Base-by-base conservation (phyloP, 371 early-diverging fungal genomes). In the Apophysomyces elegans region DNA sequence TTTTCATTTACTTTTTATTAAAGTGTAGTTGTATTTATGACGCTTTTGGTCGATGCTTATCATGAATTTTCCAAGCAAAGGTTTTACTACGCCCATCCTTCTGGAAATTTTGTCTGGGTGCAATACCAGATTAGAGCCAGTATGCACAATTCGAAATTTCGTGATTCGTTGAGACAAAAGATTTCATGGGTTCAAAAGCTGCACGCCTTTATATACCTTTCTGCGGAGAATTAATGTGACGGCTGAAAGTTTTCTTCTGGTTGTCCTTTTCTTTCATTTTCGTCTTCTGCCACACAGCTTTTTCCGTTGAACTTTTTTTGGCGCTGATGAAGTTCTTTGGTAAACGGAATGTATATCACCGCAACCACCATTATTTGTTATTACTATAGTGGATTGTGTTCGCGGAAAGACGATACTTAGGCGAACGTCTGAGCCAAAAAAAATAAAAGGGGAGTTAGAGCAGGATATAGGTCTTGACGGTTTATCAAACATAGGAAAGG, bases 401-500 rank as follows among this genome's bases (percentile, higher is more conserved):
- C 46, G 46, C 16, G 46, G 46, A 13, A 45, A 45, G 46, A 45
- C 46, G 46, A 45, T 45, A 45, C 46, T 45, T 45, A 45, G 46
- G 46, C 46, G 46, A 45, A 45, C 16, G 46, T 45, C 46, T 45
- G 46, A 45, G 46, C 46, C 46, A 45, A 45, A 45, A 45, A 45
- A 13, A 13, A 45, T 8, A 45, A 13, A 12, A 45, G 13, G 16
- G 16, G 5, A 45, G 43, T 43, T 43, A 45, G 46, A 45, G 16
- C 13, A 45, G 16, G 43, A 26, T 26, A 26, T 3, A 26, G 32
- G 32, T 0, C 32, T 26, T 26, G 32, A 26, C 32, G 32, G 32
- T 3, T 26, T 26, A 26, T 26, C 32, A 26, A 26, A 26, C 32
- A 26, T 26, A 3, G 32, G 32, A 26, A 26, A 26, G 32, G 32